phyloP scores from a whole-genome alignment of 2,329 filamentous ascomycete species.

The Didymella keratinophila region DNA sequence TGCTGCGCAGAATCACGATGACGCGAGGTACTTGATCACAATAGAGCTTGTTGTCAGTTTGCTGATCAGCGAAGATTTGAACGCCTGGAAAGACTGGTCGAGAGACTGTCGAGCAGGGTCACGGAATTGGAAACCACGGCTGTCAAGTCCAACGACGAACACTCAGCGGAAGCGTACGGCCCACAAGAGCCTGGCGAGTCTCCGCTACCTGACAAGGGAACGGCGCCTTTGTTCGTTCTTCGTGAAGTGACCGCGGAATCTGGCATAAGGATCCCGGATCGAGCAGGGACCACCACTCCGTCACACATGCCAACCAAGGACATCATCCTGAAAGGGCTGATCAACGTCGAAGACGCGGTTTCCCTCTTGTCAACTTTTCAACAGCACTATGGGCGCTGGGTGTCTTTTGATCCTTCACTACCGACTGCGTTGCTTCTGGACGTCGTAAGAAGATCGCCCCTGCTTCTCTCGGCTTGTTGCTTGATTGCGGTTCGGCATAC shows the following conservation, averaged over 20 bases:
- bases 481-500: slow-evolving; percentile 4
- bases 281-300: not conserved
- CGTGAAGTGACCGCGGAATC: slow-evolving; percentile 1
- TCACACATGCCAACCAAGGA: not conserved
- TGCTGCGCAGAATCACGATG: not conserved
- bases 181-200: not conserved
- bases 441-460: not conserved
- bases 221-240: not conserved
- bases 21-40: not conserved
- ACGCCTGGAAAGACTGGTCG: not conserved
- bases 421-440: not conserved
- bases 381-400: slow-evolving; percentile 5
- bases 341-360: not conserved
- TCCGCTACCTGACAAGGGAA: not conserved
- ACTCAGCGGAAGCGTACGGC: not conserved
- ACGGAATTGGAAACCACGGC: not conserved
- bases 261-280: not conserved
- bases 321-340: not conserved
- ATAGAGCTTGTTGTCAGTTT: too few species aligned
- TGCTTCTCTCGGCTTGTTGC: slow-evolving; percentile 4
- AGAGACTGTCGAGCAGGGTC: not conserved
- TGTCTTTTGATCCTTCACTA: not conserved
- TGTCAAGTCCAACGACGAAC: not conserved
- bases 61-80: not conserved
- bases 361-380: not conserved